A percentile compares a stretch with the other conserved stretches of the same genome.
Evolutionary conservation across 164 flowering plant genomes (phyloP).

Genomic region (Dillenia turbinata): DNA sequence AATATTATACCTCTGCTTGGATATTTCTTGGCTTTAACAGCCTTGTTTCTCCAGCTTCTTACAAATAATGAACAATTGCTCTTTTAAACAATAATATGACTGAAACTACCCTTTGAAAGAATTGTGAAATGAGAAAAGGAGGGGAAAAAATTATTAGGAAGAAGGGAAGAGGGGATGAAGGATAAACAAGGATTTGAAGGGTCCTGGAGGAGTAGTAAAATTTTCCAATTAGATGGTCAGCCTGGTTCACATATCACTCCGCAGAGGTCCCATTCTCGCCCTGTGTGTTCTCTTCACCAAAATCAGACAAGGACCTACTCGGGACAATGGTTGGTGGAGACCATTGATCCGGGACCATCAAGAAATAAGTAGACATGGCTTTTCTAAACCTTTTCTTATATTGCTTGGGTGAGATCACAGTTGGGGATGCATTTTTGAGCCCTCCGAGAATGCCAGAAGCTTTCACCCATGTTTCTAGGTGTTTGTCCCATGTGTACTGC

Average conservation of each 20-base stretch:
- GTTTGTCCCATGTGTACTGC: conserved; percentile 99
- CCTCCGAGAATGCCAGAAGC: conserved; percentile 95
- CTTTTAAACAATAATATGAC: conserved; percentile 12
- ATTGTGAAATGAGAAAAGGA: conserved; percentile 4
- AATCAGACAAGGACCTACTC: conserved; percentile 58
- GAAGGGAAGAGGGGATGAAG: conserved; percentile 1
- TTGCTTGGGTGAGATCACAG: conserved; percentile 93
- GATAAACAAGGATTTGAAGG: not conserved
- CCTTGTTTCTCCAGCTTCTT: conserved; percentile 35
- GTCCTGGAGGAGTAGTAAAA: conserved; percentile 10
- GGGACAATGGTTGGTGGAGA: conserved; percentile 65
- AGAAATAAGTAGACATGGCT: conserved; percentile 93
- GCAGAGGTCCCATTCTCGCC: conserved; percentile 23
- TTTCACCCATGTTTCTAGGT: conserved; percentile 98
- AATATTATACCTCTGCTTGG: conserved; percentile 28
- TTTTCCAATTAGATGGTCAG: conserved; percentile 22
- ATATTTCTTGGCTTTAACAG: conserved; percentile 24
- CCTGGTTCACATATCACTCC: conserved; percentile 27
- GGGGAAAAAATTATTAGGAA: conserved; percentile 8
- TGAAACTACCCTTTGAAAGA: conserved; percentile 32
- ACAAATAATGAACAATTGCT: conserved; percentile 24
- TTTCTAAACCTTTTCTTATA: conserved; percentile 97
- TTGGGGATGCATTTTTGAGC: conserved; percentile 72
- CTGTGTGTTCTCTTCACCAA: conserved; percentile 55
- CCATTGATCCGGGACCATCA: conserved; percentile 98